Conservation (phyloP, 2,329 filamentous ascomycete genomes). For the Cytospora leucostoma region DNA sequence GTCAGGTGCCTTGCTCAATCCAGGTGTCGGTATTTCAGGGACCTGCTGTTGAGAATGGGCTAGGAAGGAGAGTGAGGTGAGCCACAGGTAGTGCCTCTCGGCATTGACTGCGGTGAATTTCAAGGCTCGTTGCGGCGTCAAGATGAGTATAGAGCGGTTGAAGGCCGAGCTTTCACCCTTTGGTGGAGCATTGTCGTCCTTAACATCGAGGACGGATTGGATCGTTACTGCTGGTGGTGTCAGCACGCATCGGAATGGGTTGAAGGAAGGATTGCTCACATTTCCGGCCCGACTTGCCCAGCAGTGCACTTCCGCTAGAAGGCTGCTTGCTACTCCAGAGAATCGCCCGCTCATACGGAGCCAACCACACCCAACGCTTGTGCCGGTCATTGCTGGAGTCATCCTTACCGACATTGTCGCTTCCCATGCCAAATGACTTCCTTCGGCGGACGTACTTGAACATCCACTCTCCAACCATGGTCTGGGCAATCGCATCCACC, state of each 20-base stretch:
- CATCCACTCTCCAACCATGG: conserved; percentile 99
- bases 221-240: conserved; percentile 70
- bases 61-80: conserved; percentile 91
- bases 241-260: conserved; percentile 19
- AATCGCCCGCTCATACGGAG: conserved; percentile 91
- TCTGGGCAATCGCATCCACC: conserved; percentile 94
- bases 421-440: conserved; percentile 83
- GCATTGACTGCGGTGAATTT: conserved; percentile 87
- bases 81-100: conserved; percentile 92
- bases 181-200: conserved; percentile 85
- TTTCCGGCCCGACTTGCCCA: conserved; percentile 94
- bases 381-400: conserved; percentile 78
- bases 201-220: conserved; percentile 95
- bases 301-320: conserved; percentile 78
- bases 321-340: conserved; percentile 99
- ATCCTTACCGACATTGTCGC: conserved; percentile 66
- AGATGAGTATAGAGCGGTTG: conserved; percentile 89
- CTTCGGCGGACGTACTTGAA: conserved; percentile 85
- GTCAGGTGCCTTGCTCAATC: conserved; percentile 53
- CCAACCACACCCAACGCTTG: conserved; percentile 98
- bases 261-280: conserved; percentile 59
- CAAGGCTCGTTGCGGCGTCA: conserved; percentile 88
- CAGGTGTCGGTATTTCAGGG: conserved; percentile 60
- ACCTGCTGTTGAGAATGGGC: conserved; percentile 84
- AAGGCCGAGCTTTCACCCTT: conserved; percentile 69